Conservation (phyloP, 345 rosid genomes). For the Geranium brycei region DNA sequence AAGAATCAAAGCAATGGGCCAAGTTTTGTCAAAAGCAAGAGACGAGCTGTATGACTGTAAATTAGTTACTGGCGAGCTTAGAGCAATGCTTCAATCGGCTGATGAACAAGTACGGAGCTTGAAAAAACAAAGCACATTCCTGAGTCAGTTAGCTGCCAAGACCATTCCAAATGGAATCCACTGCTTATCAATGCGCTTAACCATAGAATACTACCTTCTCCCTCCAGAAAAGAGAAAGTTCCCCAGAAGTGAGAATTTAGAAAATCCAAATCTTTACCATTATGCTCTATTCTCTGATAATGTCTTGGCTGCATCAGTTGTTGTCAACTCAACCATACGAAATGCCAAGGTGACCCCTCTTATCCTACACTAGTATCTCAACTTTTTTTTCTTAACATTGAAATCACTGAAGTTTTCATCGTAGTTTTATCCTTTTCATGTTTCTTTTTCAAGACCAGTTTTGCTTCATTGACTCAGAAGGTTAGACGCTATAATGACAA, state of each 20-base stretch:
- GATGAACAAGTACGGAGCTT: slow-evolving; percentile 97
- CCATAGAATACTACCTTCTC: slow-evolving; percentile 83
- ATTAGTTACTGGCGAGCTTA: slow-evolving; percentile 81
- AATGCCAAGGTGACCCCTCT: slow-evolving; percentile 67
- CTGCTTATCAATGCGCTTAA: slow-evolving; percentile 91
- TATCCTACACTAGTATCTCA: too few species aligned
- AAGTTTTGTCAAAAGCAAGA: slow-evolving; percentile 67
- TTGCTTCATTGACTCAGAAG: too few species aligned
- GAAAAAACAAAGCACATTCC: slow-evolving; percentile 95
- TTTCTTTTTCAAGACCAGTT: too few species aligned
- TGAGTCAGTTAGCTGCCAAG: slow-evolving; percentile 97
- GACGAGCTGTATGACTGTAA: slow-evolving; percentile 86
- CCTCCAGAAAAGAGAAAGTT: slow-evolving; percentile 83
- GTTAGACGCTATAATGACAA: too few species aligned
- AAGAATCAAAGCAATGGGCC: slow-evolving; percentile 85
- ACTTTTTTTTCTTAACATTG: too few species aligned
- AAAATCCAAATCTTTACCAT: slow-evolving; percentile 73
- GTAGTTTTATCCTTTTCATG: too few species aligned
- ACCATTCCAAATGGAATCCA: slow-evolving; percentile 93
- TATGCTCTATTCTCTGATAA: slow-evolving; percentile 98
- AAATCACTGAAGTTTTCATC: too few species aligned
- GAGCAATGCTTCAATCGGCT: slow-evolving; percentile 96
- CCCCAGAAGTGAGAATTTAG: slow-evolving; percentile 76
- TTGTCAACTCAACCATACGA: slow-evolving; percentile 83
- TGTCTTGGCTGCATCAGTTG: slow-evolving; percentile 98